Conservation (phyloP, 352 stramenopile genomes). For the Phytophthora lateralis region DNA sequence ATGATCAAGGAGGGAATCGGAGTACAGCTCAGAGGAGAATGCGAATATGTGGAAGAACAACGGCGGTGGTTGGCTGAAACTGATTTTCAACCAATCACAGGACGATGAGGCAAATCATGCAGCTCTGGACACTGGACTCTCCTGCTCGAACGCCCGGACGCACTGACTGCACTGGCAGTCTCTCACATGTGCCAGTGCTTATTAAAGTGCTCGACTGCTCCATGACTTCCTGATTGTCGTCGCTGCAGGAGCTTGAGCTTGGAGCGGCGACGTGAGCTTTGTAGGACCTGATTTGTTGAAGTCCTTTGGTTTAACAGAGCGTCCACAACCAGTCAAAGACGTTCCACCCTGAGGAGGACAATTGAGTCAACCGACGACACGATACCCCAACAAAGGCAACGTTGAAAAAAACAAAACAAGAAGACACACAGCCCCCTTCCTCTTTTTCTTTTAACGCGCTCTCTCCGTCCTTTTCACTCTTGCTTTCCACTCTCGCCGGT, state of each 20-base stretch:
- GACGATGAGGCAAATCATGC: too few species aligned
- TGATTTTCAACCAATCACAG: neutral
- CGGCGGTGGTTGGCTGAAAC: slow-evolving; percentile 12
- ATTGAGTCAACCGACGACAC: neutral
- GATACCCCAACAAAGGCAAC: neutral
- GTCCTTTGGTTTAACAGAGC: slow-evolving; percentile 17
- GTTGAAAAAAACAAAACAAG: slow-evolving; percentile 39
- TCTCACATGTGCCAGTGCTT: too few species aligned
- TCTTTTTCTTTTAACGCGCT: slow-evolving; percentile 36
- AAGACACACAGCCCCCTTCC: slow-evolving; percentile 41
- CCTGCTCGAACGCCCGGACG: too few species aligned
- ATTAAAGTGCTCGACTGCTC: neutral
- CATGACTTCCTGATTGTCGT: neutral
- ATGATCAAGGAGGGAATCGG: slow-evolving; percentile 28
- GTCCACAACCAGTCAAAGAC: slow-evolving; percentile 19
- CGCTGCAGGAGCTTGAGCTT: neutral
- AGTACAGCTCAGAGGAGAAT: slow-evolving; percentile 18
- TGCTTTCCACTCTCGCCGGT: slow-evolving; percentile 22
- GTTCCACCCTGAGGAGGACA: slow-evolving; percentile 10
- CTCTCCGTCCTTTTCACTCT: slow-evolving; percentile 23
- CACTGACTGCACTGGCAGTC: too few species aligned
- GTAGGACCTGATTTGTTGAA: slow-evolving; percentile 27
- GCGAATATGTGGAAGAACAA: slow-evolving; percentile 27
- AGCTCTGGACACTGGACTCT: too few species aligned
- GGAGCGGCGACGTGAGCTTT: too few species aligned